Evolutionary conservation across 495 filamentous ascomycete genomes (phyloP).

Genomic region (Copromyces sp.): DNA sequence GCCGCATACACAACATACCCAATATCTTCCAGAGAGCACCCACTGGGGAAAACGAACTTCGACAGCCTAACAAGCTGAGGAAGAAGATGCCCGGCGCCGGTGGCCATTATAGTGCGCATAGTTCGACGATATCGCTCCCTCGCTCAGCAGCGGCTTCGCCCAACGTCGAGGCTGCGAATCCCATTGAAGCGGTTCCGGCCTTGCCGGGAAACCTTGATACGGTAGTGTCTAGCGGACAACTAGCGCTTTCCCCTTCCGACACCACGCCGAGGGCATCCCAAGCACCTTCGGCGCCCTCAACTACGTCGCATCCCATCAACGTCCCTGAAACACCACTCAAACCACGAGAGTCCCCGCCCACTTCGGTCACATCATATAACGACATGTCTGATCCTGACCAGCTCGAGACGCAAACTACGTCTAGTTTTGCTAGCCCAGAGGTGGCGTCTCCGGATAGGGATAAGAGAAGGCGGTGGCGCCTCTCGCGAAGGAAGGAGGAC

Average conservation of each 20-base stretch:
- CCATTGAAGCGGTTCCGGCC: slow-evolving; percentile 25
- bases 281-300: slow-evolving; percentile 17
- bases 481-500: slow-evolving; percentile 55
- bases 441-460: slow-evolving; percentile 41
- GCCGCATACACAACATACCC: slow-evolving; percentile 54
- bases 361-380: slow-evolving; percentile 66
- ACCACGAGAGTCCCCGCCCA: slow-evolving; percentile 53
- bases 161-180: slow-evolving; percentile 24
- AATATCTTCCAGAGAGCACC: slow-evolving; percentile 62
- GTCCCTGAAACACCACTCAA: slow-evolving; percentile 44
- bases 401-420: slow-evolving; percentile 40
- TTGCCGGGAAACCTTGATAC: slow-evolving; percentile 16
- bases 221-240: slow-evolving; percentile 11
- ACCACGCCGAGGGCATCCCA: slow-evolving; percentile 25
- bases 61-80: slow-evolving; percentile 73
- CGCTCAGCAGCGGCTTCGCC: slow-evolving; percentile 31
- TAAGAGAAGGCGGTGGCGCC: slow-evolving; percentile 64
- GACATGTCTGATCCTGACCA: slow-evolving; percentile 70
- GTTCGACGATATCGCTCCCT: slow-evolving; percentile 66
- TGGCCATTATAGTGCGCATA: slow-evolving; percentile 72
- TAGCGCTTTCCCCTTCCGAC: slow-evolving; percentile 22
- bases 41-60: slow-evolving; percentile 47
- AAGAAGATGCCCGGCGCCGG: slow-evolving; percentile 71
- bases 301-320: slow-evolving; percentile 18
- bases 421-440: slow-evolving; percentile 20